These are phyloP conservation scores for Limnomonas spitsbergensis DNA, from an alignment of 139 green algal species.

Conservation along the genomic window DNA sequence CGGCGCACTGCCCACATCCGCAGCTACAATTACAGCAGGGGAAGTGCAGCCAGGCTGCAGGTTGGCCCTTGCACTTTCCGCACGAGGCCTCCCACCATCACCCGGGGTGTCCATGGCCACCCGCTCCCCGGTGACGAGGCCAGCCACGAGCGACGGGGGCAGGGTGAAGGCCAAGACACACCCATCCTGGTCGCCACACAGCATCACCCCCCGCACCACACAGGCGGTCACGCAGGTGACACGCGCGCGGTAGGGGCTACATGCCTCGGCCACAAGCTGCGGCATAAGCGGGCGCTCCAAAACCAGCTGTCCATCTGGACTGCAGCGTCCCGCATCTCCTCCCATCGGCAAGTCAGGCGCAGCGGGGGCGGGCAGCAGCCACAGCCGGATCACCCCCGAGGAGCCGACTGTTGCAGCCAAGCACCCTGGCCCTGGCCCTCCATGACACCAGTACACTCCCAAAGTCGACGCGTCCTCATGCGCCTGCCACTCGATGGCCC, in stretches of 20 bases:
- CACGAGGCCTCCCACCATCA: no score
- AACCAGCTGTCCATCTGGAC: no score
- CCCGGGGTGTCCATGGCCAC: no score
- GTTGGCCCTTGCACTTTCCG: no score
- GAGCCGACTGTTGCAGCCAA: neutral
- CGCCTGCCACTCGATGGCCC: neutral
- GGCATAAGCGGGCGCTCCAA: no score
- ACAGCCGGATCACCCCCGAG: constrained; percentile 5
- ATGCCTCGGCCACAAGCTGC: constrained; percentile 7
- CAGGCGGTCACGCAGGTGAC: constrained; percentile 18
- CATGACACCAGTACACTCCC: neutral
- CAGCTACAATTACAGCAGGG: no score
- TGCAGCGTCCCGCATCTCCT: no score
- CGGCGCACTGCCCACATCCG: no score
- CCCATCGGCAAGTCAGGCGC: no score
- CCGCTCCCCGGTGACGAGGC: no score
- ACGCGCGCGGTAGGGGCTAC: constrained; percentile 8
- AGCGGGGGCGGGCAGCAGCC: neutral
- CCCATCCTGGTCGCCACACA: constrained; percentile 31
- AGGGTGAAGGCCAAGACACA: constrained; percentile 16
- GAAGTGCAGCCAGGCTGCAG: no score
- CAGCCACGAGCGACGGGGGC: neutral
- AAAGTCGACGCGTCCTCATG: neutral
- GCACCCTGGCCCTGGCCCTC: no score
- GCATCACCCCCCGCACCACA: neutral